Evolutionary conservation across 2,329 filamentous ascomycete genomes (phyloP).

Genomic region (Dothistroma pini): DNA sequence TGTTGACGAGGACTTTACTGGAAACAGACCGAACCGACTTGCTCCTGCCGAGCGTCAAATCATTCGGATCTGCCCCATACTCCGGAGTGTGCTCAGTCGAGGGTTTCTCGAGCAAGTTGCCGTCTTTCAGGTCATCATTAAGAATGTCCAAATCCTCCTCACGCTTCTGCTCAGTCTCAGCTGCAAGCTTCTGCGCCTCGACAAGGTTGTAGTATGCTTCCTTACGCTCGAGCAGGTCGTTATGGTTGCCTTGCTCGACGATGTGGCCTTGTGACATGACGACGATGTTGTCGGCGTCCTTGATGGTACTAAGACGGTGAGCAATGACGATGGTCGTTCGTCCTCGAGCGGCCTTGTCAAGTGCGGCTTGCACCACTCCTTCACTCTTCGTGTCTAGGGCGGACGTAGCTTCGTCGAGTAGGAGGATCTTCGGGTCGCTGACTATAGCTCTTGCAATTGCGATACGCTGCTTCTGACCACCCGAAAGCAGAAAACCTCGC

Average conservation of each 20-base stretch:
- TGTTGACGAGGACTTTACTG: slow-evolving; percentile 63
- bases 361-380: slow-evolving; percentile 85
- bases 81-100: slow-evolving; percentile 23
- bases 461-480: slow-evolving; percentile 91
- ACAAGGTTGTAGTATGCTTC: slow-evolving; percentile 82
- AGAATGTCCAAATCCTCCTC: slow-evolving; percentile 35
- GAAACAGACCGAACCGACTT: slow-evolving; percentile 57
- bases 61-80: slow-evolving; percentile 55
- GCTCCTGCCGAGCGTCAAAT: slow-evolving; percentile 56
- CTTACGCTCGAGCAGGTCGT: slow-evolving; percentile 65
- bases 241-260: slow-evolving; percentile 86
- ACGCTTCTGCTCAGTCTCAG: slow-evolving; percentile 56
- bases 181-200: slow-evolving; percentile 77
- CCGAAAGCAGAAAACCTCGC: slow-evolving; percentile 84
- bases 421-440: slow-evolving; percentile 83
- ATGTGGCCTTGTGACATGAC: slow-evolving; percentile 86
- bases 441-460: slow-evolving; percentile 90
- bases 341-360: slow-evolving; percentile 79
- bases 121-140: slow-evolving; percentile 28
- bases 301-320: slow-evolving; percentile 91
- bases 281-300: slow-evolving; percentile 90
- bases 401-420: slow-evolving; percentile 93
- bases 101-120: slow-evolving; percentile 25
- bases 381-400: slow-evolving; percentile 93
- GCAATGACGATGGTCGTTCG: slow-evolving; percentile 96